Base-by-base conservation (phyloP, 331 rosid genomes). In the Quercus tomentella region DNA sequence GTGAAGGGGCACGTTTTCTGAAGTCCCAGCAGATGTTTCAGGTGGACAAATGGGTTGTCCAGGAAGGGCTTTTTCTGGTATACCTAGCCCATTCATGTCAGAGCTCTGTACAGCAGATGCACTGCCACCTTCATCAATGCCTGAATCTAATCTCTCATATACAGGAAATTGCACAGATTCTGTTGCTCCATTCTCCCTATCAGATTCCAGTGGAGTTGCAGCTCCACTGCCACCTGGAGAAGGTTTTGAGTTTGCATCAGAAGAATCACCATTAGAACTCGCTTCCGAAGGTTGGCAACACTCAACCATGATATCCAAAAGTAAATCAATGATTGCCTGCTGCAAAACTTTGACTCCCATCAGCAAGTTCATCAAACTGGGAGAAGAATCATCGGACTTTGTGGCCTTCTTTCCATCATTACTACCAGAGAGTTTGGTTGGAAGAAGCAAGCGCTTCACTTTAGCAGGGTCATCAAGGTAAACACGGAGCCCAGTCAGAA, bases 381-480 rank as follows among this genome's bases (percentile, higher is more conserved):
- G 98, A 74, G 96, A 92, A 57, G 99, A 89, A 80, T 92, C 97
- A 75, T 92, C 97, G 21, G 82, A 74, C 89, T 90, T 89, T 65
- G 81, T 57, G 82, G 85, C 86, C 89, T 92, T 93, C 87, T 89
- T 90, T 79, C 97, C 98, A 85, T 93, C 97, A 82, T 78, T 82
- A 76, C 85, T 76, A 81, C 97, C 84, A 67, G 98, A 90, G 62
- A 96, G 91, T 81, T 96, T 93, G 77, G 99, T 92, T 56, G 99
- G 98, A 72, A 96, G 97, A 84, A 96, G 98, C 89, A 96, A 83
- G 51, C 97, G 99, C 85, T 96, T 96, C 26, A 96, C 99, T 89
- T 93, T 96, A 41, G 91, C 97, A 81, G 99, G 99, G 85, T 96
- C 99, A 84, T 96, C 99, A 76, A 96, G 99, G 89, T 96, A 96